Conservation (phyloP, 768 basidiomycete genomes). For the Suillus subluteus region DNA sequence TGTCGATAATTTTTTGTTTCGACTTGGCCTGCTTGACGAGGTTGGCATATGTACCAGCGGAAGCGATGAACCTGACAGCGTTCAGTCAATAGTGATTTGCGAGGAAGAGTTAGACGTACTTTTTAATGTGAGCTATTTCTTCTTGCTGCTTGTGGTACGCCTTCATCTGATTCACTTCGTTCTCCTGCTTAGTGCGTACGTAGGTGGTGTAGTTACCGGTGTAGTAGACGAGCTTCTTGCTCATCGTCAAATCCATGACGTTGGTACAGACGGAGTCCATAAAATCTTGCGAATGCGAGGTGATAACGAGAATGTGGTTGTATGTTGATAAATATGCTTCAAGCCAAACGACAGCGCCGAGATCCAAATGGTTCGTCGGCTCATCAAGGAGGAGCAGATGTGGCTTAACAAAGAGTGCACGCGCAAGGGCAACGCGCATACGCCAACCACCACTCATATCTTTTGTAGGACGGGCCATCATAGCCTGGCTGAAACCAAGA, state of each 20-base stretch:
- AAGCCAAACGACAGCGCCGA: conserved; percentile 98
- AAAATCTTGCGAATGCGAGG: conserved; percentile 99
- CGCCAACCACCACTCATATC: conserved; percentile 99
- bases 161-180: conserved; percentile 99
- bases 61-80: conserved; percentile 83
- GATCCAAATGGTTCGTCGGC: conserved; percentile 90
- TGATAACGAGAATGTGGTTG: conserved; percentile 98
- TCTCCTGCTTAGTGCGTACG: conserved; percentile 94
- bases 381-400: conserved; percentile 95
- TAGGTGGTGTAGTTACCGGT: conserved; percentile 97
- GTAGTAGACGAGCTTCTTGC: conserved; percentile 95
- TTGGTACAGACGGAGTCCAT: conserved; percentile 98
- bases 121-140: conserved; percentile 97
- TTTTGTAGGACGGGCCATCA: conserved; percentile 97
- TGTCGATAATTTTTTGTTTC: conserved; percentile 99
- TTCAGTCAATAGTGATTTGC: conserved; percentile 16
- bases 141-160: conserved; percentile 99
- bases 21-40: conserved; percentile 98
- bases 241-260: conserved; percentile 92
- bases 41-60: conserved; percentile 99
- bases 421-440: conserved; percentile 96
- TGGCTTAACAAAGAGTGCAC: conserved; percentile 95
- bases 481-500: conserved; percentile 85
- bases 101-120: conserved; percentile 51
- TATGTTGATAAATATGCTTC: conserved; percentile 98